phyloP scores from a whole-genome alignment of 805 yeast genomes.

The Wickerhamiella lipophila region DNA sequence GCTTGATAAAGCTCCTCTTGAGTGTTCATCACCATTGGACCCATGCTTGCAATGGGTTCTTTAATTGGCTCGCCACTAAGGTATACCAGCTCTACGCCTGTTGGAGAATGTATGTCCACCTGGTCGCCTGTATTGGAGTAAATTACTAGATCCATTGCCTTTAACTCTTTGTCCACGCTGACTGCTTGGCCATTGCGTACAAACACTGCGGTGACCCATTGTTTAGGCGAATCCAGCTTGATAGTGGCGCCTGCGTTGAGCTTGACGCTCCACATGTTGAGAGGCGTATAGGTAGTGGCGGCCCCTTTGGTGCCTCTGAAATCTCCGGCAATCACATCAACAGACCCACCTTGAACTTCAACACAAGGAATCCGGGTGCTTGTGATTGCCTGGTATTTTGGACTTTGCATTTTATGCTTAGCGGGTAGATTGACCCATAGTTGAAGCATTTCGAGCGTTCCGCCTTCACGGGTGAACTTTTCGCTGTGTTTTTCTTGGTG shows the following conservation, averaged over 20 bases:
- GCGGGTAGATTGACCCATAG: conserved; percentile 79
- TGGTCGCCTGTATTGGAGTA: conserved; percentile 34
- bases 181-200: conserved; percentile 40
- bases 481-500: conserved; percentile 78
- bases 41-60: conserved; percentile 72
- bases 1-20: conserved; percentile 55
- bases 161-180: conserved; percentile 10
- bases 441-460: conserved; percentile 58
- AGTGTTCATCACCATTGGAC: conserved; percentile 77
- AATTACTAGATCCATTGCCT: conserved; percentile 36
- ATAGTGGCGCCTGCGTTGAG: neutral
- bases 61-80: conserved; percentile 62
- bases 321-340: conserved; percentile 63
- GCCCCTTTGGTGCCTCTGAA: conserved; percentile 39
- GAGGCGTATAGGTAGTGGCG: conserved; percentile 8
- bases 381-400: conserved; percentile 68
- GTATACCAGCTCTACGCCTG: conserved; percentile 48
- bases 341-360: conserved; percentile 44
- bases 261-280: conserved; percentile 5
- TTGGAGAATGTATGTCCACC: neutral
- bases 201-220: conserved; percentile 57
- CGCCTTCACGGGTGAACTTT: conserved; percentile 29
- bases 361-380: conserved; percentile 59
- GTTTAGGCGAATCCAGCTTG: neutral
- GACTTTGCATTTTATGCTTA: conserved; percentile 46